Percentiles rank a stretch among this genome's conserved stretches.
phyloP scores from a whole-genome alignment of 1,284 basidiomycete genomes.

The Fomitopsis schrenkii region DNA sequence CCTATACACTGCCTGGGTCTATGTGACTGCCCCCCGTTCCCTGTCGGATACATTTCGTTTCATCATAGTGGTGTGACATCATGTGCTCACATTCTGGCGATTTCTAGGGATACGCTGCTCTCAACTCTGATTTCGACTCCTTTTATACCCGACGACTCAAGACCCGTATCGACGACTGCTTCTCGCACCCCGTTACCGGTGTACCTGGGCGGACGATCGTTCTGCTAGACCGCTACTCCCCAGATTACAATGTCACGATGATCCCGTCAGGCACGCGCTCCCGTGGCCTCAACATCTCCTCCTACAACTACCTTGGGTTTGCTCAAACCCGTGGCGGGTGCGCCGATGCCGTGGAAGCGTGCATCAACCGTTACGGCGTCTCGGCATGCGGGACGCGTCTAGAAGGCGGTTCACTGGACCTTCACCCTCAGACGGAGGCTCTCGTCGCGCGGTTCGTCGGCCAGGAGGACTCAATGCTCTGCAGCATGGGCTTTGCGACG shows the following conservation, averaged over 20 bases:
- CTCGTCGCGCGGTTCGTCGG: constrained; percentile 91
- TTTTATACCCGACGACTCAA: constrained; percentile 98
- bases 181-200: constrained; percentile 90
- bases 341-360: constrained; percentile 88
- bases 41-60: no score
- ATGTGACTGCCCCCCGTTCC: no score
- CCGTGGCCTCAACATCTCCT: constrained; percentile 93
- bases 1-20: no score
- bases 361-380: constrained; percentile 77
- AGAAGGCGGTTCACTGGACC: constrained; percentile 81
- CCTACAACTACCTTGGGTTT: constrained; percentile 99
- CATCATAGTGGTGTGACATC: no score
- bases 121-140: constrained; percentile 98
- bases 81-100: no score
- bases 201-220: constrained; percentile 94
- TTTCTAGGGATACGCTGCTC: constrained; percentile 85
- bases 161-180: constrained; percentile 93
- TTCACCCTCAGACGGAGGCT: constrained; percentile 82
- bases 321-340: constrained; percentile 92
- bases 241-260: constrained; percentile 82
- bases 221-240: constrained; percentile 80
- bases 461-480: constrained; percentile 84
- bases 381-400: constrained; percentile 76
- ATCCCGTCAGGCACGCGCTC: constrained; percentile 78
- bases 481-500: constrained; percentile 98